Conservation (phyloP, 2,329 filamentous ascomycete genomes). For the Fusarium falciforme region DNA sequence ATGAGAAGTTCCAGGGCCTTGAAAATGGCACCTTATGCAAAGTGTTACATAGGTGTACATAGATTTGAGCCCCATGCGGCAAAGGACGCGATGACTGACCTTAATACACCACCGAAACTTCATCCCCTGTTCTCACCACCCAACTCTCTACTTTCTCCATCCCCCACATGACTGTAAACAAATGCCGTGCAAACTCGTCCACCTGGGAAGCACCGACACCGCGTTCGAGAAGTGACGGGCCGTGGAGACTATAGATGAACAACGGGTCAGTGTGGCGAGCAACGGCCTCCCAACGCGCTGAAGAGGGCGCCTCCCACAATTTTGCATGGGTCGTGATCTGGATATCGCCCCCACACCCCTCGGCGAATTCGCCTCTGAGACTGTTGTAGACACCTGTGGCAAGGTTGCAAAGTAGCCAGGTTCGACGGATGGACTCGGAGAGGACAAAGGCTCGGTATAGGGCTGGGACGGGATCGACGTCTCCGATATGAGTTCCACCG, state of each 20-base stretch:
- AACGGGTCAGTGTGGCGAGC: not conserved
- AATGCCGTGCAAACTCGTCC: slow-evolving; percentile 8
- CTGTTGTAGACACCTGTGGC: not conserved
- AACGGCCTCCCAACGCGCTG: not conserved
- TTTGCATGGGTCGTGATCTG: not conserved
- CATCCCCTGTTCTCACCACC: slow-evolving; percentile 1
- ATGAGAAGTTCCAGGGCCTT: no score
- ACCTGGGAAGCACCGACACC: not conserved
- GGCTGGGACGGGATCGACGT: not conserved
- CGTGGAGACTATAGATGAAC: slow-evolving; percentile 6
- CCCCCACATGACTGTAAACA: slow-evolving; percentile 15
- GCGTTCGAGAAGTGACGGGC: not conserved
- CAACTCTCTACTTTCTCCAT: slow-evolving; percentile 4
- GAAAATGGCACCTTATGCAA: no score
- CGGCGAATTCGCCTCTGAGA: not conserved
- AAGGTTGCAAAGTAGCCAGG: not conserved
- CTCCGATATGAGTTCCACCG: not conserved
- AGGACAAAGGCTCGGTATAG: not conserved
- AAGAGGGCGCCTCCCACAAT: not conserved
- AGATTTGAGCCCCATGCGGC: no score
- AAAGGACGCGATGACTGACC: not conserved
- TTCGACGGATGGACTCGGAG: not conserved
- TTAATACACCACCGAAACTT: not conserved
- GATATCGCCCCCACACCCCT: not conserved
- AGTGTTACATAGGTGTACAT: no score